Percentiles rank a stretch among this genome's conserved stretches.
Conservation (phyloP, 495 filamentous ascomycete genomes). For the Aspergillus biplanus region DNA sequence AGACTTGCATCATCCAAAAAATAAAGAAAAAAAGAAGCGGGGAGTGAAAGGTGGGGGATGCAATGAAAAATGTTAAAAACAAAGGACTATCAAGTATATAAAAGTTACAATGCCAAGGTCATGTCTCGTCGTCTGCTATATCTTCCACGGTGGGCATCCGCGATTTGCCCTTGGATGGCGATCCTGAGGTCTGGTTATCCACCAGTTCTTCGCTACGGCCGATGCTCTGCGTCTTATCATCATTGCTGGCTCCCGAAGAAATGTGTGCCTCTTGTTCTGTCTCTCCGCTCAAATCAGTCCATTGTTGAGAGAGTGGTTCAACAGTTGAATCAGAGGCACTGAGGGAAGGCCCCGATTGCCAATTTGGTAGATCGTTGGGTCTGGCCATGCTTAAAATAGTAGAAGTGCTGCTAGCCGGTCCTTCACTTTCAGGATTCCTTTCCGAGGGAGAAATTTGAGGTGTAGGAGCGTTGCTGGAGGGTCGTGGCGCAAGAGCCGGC, state of each 20-base stretch:
- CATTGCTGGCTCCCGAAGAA: slow-evolving; percentile 9
- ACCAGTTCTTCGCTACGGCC: slow-evolving; percentile 10
- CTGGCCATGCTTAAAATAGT: slow-evolving; percentile 2
- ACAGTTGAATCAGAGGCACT: slow-evolving; percentile 22
- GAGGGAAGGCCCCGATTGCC: slow-evolving; percentile 20
- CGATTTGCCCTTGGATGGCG: slow-evolving; percentile 48
- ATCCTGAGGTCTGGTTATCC: slow-evolving; percentile 21
- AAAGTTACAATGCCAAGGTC: slow-evolving; percentile 33
- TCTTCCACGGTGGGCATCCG: slow-evolving; percentile 55
- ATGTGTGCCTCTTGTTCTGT: slow-evolving; percentile 22
- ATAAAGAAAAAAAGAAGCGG: not conserved
- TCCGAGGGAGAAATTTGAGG: not conserved
- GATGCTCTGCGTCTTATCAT: not conserved
- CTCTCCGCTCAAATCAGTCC: slow-evolving; percentile 39
- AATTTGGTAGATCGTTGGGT: slow-evolving; percentile 21
- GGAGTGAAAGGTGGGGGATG: not conserved
- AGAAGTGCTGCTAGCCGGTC: not conserved
- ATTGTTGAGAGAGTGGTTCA: slow-evolving; percentile 41
- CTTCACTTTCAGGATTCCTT: slow-evolving; percentile 2
- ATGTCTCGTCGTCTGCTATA: slow-evolving; percentile 43
- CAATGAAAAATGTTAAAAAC: not conserved
- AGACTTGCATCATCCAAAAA: slow-evolving; percentile 14
- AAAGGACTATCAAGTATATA: not conserved
- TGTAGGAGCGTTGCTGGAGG: not conserved
- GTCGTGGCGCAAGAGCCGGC: not conserved